phyloP scores from a whole-genome alignment of 78 protist genomes.

The Protostelium mycophagum region DNA sequence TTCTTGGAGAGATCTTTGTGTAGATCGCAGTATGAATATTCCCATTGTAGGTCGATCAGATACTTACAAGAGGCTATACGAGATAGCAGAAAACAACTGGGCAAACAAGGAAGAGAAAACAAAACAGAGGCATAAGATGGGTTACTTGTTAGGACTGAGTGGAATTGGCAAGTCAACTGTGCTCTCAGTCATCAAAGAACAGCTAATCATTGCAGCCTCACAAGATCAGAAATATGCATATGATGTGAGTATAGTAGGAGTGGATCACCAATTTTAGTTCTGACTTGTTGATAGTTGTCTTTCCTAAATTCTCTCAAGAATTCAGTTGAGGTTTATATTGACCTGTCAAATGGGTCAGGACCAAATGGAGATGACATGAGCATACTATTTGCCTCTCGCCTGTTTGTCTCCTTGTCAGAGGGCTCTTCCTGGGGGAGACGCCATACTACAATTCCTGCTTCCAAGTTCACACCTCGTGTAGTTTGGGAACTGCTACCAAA shows the following conservation, averaged over 20 bases:
- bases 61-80: not conserved
- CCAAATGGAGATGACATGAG: slow-evolving; percentile 1
- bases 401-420: slow-evolving; percentile 1
- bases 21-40: not conserved
- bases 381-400: not conserved
- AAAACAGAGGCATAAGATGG: not conserved
- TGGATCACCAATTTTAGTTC: not conserved
- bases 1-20: not conserved
- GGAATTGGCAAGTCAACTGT: not conserved
- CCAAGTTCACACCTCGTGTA: slow-evolving; percentile 1
- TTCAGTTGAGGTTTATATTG: not conserved
- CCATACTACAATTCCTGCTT: not conserved
- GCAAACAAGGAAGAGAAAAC: not conserved
- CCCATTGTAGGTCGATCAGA: not conserved
- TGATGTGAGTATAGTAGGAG: not conserved
- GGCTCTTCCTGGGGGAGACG: slow-evolving; percentile 3
- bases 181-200: slow-evolving; percentile 1
- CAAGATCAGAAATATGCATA: not conserved
- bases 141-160: slow-evolving; percentile 1
- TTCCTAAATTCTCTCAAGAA: not conserved
- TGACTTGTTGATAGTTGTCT: not conserved
- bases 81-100: slow-evolving; percentile 1
- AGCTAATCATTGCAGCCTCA: not conserved
- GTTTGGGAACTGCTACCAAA: too few relatives aligned
- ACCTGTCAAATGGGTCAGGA: not conserved